Conservation (phyloP, 148 eudicot genomes). For the Rhododendron ferrugineum region DNA sequence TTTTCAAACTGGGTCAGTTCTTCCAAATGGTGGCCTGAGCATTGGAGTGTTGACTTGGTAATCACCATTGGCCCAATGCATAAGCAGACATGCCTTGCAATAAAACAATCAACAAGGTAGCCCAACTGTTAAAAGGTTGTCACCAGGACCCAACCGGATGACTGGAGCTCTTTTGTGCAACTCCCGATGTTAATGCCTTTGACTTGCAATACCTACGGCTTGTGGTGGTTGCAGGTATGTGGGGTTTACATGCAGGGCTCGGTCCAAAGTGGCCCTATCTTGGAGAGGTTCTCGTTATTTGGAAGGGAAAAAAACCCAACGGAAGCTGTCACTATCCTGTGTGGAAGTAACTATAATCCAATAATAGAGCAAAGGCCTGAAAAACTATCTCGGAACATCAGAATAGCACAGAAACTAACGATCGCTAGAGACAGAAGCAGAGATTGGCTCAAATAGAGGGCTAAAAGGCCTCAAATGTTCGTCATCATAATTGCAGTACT, state of each 20-base stretch:
- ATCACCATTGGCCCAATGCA: not conserved
- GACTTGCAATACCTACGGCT: not conserved
- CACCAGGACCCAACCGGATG: not conserved
- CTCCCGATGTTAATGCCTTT: not conserved
- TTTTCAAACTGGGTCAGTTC: not conserved
- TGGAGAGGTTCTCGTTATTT: not conserved
- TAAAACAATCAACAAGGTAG: not conserved
- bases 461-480: not conserved
- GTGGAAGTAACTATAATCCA: not conserved
- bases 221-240: not conserved
- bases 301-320: not conserved
- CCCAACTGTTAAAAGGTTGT: not conserved
- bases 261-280: not conserved
- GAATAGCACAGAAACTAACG: not conserved
- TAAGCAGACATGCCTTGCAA: not conserved
- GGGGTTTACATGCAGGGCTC: not conserved
- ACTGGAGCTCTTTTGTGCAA: not conserved
- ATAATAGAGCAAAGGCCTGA: not conserved
- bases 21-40: not conserved
- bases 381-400: not conserved
- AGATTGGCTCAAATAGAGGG: not conserved
- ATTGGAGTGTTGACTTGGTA: not conserved
- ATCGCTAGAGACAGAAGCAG: not conserved
- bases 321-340: not conserved
- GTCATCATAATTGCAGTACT: not conserved